phyloP scores from a whole-genome alignment of 129 eudicot genomes.

The Centrapalus pauciflorus region DNA sequence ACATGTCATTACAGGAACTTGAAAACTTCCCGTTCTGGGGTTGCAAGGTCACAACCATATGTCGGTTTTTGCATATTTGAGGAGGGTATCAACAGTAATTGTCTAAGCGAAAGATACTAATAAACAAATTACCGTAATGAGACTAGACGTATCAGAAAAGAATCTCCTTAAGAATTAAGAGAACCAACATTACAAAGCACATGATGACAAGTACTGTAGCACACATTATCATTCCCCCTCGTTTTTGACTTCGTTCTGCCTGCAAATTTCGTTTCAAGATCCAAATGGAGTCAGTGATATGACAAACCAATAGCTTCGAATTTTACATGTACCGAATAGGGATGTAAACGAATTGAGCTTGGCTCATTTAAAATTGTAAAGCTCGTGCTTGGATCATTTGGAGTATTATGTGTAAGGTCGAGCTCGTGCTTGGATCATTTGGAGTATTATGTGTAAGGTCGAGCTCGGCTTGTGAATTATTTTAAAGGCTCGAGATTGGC shows the following conservation, averaged over 20 bases:
- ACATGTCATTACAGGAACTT: neutral
- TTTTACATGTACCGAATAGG: neutral
- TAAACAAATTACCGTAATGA: neutral
- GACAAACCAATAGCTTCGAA: neutral
- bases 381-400: no score
- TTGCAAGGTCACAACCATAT: neutral
- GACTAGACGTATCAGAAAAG: slow-evolving; percentile 31
- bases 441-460: no score
- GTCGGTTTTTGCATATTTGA: neutral
- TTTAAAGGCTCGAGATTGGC: no score
- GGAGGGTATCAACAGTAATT: slow-evolving; percentile 21
- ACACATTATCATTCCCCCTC: slow-evolving; percentile 89
- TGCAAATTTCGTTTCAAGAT: slow-evolving; percentile 28
- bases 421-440: no score
- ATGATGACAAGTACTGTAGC: slow-evolving; percentile 69
- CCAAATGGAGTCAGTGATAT: neutral
- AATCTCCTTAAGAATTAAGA: slow-evolving; percentile 66
- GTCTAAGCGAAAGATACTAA: neutral
- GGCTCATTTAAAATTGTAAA: no score
- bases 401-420: no score
- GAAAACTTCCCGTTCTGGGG: slow-evolving; percentile 11
- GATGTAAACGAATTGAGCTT: no score
- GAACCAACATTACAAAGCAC: slow-evolving; percentile 82
- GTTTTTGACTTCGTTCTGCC: slow-evolving; percentile 86
- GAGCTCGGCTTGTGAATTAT: no score